Base-by-base conservation (phyloP, 2,329 filamentous ascomycete genomes). In the Aureobasidium sp. region DNA sequence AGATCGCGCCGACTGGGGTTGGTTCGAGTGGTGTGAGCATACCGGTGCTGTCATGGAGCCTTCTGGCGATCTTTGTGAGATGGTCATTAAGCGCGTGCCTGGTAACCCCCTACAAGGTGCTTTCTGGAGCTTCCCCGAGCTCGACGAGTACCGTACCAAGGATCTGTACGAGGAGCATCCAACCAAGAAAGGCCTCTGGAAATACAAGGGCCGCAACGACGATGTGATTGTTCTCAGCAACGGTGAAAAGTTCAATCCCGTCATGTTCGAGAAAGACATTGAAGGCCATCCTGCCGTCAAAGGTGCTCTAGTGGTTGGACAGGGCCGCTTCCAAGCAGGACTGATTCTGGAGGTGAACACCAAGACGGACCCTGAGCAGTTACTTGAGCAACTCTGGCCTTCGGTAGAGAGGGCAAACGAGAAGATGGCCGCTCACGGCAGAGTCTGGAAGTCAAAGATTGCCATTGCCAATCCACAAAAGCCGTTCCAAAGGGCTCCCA, bases 331-430 rank as follows among this genome's bases (percentile, higher is more conserved):
- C 20, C 70, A 70, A 29, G 66, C 71, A 41, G 68, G 68, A 0
- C 63, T 75, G 2, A 64, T 75, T 3, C 36, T 75, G 14, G 71
- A 75, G 62, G 65, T 70, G 14, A 25, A 53, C 17, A 20, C 62
- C 12, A 65, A 72, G n/a, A 37, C 62, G 2, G 62, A 65, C 2
- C 52, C 45, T 20, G 66, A 65, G 47, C 59, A 59, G 45, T 64
- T 77, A 1, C 63, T 81, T 3, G 74, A 81, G 6, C 71, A 71
- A 45, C 74, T 83, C 5, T 82, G 79, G 79, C 70, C 72, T 0
- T 69, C 66, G 0, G 72, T 83, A 0, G 71, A 80, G 57, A 65
- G 70, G 27, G 79, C 78, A 0, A 82, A 82, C 48, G 65, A 69
- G 2, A 63, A 67, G 0, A 72, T 74, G 14, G 72, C 74, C 0